Base-by-base conservation (phyloP, 352 stramenopile genomes). In the Phytophthora ramorum region DNA sequence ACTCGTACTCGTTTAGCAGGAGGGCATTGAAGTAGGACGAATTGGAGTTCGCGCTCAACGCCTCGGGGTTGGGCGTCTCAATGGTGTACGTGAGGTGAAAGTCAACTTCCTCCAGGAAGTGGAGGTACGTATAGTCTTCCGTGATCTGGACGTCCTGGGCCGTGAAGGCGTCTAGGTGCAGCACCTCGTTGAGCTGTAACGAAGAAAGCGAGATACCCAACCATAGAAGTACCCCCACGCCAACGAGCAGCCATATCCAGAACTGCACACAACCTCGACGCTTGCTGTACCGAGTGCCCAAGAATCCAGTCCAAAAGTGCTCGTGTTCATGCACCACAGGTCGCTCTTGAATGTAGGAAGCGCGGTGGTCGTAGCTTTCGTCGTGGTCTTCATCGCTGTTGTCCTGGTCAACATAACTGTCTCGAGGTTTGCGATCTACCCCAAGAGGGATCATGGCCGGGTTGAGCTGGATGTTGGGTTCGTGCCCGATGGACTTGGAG, bases 401-500 rank as follows among this genome's bases (percentile, higher is more conserved):
- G 57, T 86, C 53, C 89, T 79, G 76, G 79, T 96, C 76, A 10
- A 50, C 63, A 14, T 63, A 24, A 81, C 81, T 81, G 81, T 98
- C 59, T 30, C 46, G 52, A 38, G 46, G 46, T 13, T 51, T 63
- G 2, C 5, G 40, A 16, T 60, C 46, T 9, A 28, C 22, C 22
- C 51, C 64, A 0, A 66, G 14, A 52, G 83, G 51, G 89, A 83
- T 76, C 79, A 92, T 71, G 2, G 26, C 13, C 0, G 68, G 58
- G 43, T 82, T 87, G 2, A 98, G 93, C 2, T 95, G 84, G 67
- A 99, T 90, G 45, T 86, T 80, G 1, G 82, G 81, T 53, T 85
- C 73, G 41, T 92, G 78, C 2, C 83, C 89, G 67, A 98, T 93
- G 34, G 96, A 90, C 56, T 89, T 94, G 55, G 98, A 83, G 73